A percentile compares a stretch with the other conserved stretches of the same genome.
These are phyloP conservation scores for Penstemon newberryi DNA, from an alignment of 257 asterid genomes.

Conservation along the genomic window DNA sequence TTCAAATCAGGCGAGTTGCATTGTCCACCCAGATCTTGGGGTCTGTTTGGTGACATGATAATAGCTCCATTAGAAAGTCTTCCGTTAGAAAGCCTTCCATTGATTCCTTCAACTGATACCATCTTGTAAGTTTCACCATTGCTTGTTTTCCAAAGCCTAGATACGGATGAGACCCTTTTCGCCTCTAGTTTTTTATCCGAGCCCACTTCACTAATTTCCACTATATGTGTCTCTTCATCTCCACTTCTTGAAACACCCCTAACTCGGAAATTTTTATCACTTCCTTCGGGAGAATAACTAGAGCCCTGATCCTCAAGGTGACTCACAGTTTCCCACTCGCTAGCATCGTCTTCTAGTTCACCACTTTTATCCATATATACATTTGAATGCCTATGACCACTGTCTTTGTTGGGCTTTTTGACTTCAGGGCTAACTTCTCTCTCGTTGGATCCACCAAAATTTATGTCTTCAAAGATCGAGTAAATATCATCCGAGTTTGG, in stretches of 20 bases:
- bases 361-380: constrained; percentile 41
- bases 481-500: constrained; percentile 50
- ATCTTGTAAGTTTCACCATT: constrained; percentile 45
- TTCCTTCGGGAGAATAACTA: constrained; percentile 51
- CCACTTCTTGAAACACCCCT: constrained; percentile 33
- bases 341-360: constrained; percentile 51
- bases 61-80: constrained; percentile 45
- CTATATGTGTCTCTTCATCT: constrained; percentile 31
- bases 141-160: constrained; percentile 43
- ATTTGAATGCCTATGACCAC: constrained; percentile 33
- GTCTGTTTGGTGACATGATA: constrained; percentile 54
- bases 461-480: constrained; percentile 49
- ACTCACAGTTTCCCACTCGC: constrained; percentile 72
- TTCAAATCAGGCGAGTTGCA: constrained; percentile 70
- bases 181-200: constrained; percentile 29
- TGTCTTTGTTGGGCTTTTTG: constrained; percentile 26
- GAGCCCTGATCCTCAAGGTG: constrained; percentile 57
- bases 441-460: constrained; percentile 44
- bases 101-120: constrained; percentile 42
- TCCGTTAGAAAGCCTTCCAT: constrained; percentile 52
- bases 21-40: constrained; percentile 55
- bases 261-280: constrained; percentile 34
- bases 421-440: constrained; percentile 47
- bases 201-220: constrained; percentile 39
- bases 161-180: constrained; percentile 37